Evolutionary conservation across 2,329 filamentous ascomycete genomes (phyloP).

Genomic region (Venturia oleaginea): DNA sequence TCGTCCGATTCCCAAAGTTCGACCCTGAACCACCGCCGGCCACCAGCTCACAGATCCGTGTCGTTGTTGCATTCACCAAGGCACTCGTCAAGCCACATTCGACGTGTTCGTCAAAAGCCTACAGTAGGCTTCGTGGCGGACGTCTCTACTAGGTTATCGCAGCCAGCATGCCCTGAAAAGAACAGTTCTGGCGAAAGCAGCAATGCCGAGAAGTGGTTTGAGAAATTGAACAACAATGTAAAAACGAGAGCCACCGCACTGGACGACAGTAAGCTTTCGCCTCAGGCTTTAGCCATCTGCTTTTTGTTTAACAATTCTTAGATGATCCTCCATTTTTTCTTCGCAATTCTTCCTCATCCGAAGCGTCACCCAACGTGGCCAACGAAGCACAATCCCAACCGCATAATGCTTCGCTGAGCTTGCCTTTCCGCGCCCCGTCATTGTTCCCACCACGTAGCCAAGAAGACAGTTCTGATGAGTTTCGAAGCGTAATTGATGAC

Average conservation of each 20-base stretch:
- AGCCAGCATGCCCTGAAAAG: not conserved
- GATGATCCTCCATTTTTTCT: conserved; percentile 37
- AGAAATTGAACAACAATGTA: conserved; percentile 41
- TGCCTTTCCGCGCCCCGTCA: conserved; percentile 1
- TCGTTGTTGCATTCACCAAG: conserved; percentile 32
- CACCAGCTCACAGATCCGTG: conserved; percentile 36
- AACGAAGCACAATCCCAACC: conserved; percentile 10
- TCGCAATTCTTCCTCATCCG: conserved; percentile 36
- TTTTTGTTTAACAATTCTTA: conserved; percentile 14
- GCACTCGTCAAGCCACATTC: not conserved
- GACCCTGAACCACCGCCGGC: conserved; percentile 29
- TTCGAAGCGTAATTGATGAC: conserved; percentile 77
- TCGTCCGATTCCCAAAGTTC: not conserved
- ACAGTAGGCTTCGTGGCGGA: not conserved
- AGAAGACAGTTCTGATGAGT: conserved; percentile 62
- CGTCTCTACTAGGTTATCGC: not conserved
- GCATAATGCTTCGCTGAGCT: conserved; percentile 20
- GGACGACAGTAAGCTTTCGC: conserved; percentile 30
- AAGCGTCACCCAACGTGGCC: conserved; percentile 30
- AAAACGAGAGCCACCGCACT: conserved; percentile 29
- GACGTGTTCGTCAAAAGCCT: conserved; percentile 9
- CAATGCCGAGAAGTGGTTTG: conserved; percentile 44
- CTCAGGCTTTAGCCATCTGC: too few species aligned
- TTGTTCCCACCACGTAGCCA: not conserved
- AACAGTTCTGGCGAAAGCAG: conserved; percentile 42